These are phyloP conservation scores for Cladosporium sp. DNA, from an alignment of 2,329 filamentous ascomycete species.

Conservation along the genomic window DNA sequence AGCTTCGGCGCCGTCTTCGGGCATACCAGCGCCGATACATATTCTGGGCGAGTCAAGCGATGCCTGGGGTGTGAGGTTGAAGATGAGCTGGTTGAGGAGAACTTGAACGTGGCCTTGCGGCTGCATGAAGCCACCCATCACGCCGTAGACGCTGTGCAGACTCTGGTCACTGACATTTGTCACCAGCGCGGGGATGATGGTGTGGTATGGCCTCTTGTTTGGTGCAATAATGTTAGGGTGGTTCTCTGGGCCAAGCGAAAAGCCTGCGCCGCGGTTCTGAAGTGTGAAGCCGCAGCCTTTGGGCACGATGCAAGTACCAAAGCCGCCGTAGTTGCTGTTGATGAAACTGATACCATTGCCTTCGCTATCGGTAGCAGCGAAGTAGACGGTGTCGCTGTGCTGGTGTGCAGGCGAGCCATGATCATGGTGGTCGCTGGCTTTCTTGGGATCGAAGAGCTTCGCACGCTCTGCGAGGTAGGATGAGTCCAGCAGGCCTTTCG, in stretches of 20 bases:
- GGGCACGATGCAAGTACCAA: slow-evolving; percentile 86
- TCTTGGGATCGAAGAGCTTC: slow-evolving; percentile 60
- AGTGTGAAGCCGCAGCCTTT: slow-evolving; percentile 85
- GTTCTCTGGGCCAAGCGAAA: slow-evolving; percentile 62
- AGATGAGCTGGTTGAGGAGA: slow-evolving; percentile 82
- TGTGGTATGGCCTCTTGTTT: slow-evolving; percentile 90
- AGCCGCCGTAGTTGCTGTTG: slow-evolving; percentile 89
- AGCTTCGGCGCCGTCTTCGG: slow-evolving; percentile 57
- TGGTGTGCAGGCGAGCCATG: slow-evolving; percentile 83
- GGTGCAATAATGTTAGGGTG: slow-evolving; percentile 83
- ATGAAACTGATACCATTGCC: slow-evolving; percentile 96
- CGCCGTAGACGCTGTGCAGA: slow-evolving; percentile 84
- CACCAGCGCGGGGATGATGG: slow-evolving; percentile 90
- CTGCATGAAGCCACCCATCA: slow-evolving; percentile 99
- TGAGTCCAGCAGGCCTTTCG: slow-evolving; percentile 66
- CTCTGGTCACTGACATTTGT: slow-evolving; percentile 73
- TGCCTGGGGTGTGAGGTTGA: slow-evolving; percentile 77
- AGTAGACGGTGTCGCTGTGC: slow-evolving; percentile 92
- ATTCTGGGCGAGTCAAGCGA: slow-evolving; percentile 89
- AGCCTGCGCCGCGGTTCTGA: slow-evolving; percentile 90
- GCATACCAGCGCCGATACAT: slow-evolving; percentile 76
- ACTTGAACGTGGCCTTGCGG: slow-evolving; percentile 96
- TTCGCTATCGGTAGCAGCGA: slow-evolving; percentile 74
- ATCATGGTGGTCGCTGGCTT: slow-evolving; percentile 54
- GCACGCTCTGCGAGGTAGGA: slow-evolving; percentile 71